Evolutionary conservation across 345 rosid species (phyloP).

Genomic region (Turnera subulata): DNA sequence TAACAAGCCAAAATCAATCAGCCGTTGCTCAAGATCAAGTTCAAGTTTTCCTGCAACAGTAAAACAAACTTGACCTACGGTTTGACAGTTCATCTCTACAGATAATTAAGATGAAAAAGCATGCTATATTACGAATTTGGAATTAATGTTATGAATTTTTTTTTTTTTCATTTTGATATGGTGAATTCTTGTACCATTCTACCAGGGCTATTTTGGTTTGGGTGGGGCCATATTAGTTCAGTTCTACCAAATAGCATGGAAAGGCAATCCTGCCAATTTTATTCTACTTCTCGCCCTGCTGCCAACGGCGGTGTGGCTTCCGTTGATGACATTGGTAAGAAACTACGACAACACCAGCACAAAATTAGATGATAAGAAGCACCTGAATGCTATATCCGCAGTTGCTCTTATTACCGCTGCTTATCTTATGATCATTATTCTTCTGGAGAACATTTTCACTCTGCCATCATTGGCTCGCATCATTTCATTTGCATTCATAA

Average conservation of each 20-base stretch:
- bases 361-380: constrained; percentile 39
- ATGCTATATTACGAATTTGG: no score
- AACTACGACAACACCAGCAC: constrained; percentile 21
- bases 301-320: constrained; percentile 30
- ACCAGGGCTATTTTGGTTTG: constrained; percentile 50
- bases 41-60: no score
- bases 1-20: no score
- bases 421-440: constrained; percentile 40
- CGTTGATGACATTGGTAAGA: constrained; percentile 51
- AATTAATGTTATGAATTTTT: no score
- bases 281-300: constrained; percentile 40
- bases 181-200: neutral
- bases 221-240: constrained; percentile 58
- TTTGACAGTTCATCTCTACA: no score
- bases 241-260: constrained; percentile 35
- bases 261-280: constrained; percentile 29
- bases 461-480: constrained; percentile 18
- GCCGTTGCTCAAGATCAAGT: no score
- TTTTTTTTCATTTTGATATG: no score
- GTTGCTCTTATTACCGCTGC: constrained; percentile 40
- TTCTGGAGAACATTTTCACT: constrained; percentile 32
- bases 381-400: constrained; percentile 36
- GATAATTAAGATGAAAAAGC: no score
- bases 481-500: constrained; percentile 26
- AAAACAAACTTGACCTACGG: no score